Evolutionary conservation across 441 rosid species (phyloP).

Genomic region (Gossypium schwendimanii): DNA sequence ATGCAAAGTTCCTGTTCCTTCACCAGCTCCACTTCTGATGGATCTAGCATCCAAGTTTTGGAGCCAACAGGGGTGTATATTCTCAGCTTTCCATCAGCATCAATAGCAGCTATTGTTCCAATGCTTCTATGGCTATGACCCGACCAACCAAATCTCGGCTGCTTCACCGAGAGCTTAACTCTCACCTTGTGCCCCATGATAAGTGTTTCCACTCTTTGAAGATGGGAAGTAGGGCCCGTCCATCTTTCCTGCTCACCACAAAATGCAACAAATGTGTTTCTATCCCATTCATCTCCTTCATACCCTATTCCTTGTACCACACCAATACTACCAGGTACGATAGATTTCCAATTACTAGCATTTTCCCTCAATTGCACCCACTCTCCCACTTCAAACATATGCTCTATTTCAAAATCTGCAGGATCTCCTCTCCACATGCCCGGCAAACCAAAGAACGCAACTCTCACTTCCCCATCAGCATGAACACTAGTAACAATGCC

Average conservation of each 20-base stretch:
- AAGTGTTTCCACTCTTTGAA: conserved; percentile 60
- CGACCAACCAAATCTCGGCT: conserved; percentile 96
- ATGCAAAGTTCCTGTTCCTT: conserved; percentile 73
- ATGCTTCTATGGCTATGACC: conserved; percentile 74
- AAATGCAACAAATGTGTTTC: conserved; percentile 68
- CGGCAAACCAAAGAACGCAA: conserved; percentile 76
- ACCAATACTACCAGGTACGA: conserved; percentile 76
- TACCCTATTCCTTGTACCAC: conserved; percentile 85
- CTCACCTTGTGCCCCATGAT: conserved; percentile 70
- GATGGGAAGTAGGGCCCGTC: conserved; percentile 65
- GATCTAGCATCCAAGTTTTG: conserved; percentile 96
- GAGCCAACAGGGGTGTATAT: conserved; percentile 87
- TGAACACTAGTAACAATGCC: conserved; percentile 80
- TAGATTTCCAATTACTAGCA: conserved; percentile 64
- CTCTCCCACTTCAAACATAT: conserved; percentile 82
- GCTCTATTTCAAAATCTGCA: conserved; percentile 75
- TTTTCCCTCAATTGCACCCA: conserved; percentile 75
- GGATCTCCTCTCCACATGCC: conserved; percentile 98
- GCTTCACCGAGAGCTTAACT: conserved; percentile 74
- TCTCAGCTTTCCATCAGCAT: conserved; percentile 91
- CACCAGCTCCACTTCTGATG: conserved; percentile 78
- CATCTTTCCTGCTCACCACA: conserved; percentile 95
- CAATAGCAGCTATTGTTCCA: conserved; percentile 78
- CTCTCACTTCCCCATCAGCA: conserved; percentile 89
- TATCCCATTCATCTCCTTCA: conserved; percentile 80